Base-by-base conservation (phyloP, 2,329 filamentous ascomycete species). In the Claviceps lovelessii region DNA sequence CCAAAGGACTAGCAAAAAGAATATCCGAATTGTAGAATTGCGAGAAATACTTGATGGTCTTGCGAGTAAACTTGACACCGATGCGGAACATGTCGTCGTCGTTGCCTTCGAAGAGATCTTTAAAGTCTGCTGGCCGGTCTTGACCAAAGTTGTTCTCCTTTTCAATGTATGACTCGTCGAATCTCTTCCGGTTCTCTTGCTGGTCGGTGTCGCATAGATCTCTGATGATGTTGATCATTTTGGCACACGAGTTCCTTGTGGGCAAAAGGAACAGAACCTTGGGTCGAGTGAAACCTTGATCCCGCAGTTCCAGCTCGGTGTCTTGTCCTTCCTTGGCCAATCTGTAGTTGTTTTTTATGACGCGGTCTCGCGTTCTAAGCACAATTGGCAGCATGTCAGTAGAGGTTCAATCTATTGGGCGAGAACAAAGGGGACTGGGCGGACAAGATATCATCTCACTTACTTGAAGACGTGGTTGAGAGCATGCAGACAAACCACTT, bases 1-100 rank as follows among this genome's bases (percentile, higher is more conserved):
- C 93, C 3, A 98, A 76, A 0, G 93, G 89, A 61, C 89, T 95
- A 28, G 89, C 90, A 54, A 98, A 77, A 54, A 98, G 88, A 60
- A 98, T 90, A 67, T 98, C 93, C 10, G 90, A 95, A 67, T 86
- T 91, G 74, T 97, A 97, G 68, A 98, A 98, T 58, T 90, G 86
- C 0, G 91, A 80, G 72, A 95, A 98, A 67, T 87, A 93, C 68
- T 96, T 97, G 65, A 97, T 77, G 0, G 90, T 95, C 71, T 96
- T 97, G 58, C 93, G 82, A 0, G 93, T 97, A 67, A 98, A 94
- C 70, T 97, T 98, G 65, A 98, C 71, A n/a, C 91, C 93, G 2
- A 97, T 75, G 3, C 91, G 83, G 72, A 97, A 98, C 80, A 94
- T 93, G 71, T 98, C 93, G 66, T 97, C 93, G 66, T 95, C 89